A percentile compares a stretch with the other conserved stretches of the same genome.
Conservation (phyloP, 495 filamentous ascomycete genomes). For the Alectoria sarmentosa region DNA sequence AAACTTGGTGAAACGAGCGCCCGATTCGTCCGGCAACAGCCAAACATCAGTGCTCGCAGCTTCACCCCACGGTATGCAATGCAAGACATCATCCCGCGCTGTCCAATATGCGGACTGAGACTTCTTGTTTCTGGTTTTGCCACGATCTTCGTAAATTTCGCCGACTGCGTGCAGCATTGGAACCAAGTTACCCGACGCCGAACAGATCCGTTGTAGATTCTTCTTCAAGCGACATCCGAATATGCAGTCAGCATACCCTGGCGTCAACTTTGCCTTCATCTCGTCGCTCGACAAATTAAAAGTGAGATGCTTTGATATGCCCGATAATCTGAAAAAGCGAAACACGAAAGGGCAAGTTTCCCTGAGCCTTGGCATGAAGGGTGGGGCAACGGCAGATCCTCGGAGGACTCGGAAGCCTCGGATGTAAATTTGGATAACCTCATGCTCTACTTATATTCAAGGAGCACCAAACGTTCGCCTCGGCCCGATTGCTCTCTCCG, state of each 20-base stretch:
- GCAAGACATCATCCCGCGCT: constrained; percentile 14
- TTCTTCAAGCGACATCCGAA: constrained; percentile 1
- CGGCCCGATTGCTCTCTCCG: not conserved
- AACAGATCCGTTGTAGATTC: constrained; percentile 2
- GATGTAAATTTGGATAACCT: not conserved
- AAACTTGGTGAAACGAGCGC: constrained; percentile 10
- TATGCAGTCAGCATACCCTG: constrained; percentile 4
- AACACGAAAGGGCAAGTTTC: not conserved
- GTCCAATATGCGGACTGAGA: not conserved
- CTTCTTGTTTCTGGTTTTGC: not conserved
- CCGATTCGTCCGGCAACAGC: constrained; percentile 15
- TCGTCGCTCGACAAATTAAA: not conserved
- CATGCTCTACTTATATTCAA: not conserved
- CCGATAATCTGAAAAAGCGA: not conserved
- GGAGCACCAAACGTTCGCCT: not conserved
- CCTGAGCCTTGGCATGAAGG: not conserved
- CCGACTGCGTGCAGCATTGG: not conserved
- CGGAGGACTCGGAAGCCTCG: not conserved
- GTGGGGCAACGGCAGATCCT: not conserved
- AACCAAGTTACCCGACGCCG: constrained; percentile 1
- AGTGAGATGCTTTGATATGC: not conserved
- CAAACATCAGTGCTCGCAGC: not conserved
- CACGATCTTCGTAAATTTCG: constrained; percentile 4
- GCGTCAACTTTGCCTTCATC: not conserved
- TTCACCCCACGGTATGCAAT: constrained; percentile 3